Evolutionary conservation across 1,284 basidiomycete species (phyloP).

Genomic region (Cryptococcus sp.): DNA sequence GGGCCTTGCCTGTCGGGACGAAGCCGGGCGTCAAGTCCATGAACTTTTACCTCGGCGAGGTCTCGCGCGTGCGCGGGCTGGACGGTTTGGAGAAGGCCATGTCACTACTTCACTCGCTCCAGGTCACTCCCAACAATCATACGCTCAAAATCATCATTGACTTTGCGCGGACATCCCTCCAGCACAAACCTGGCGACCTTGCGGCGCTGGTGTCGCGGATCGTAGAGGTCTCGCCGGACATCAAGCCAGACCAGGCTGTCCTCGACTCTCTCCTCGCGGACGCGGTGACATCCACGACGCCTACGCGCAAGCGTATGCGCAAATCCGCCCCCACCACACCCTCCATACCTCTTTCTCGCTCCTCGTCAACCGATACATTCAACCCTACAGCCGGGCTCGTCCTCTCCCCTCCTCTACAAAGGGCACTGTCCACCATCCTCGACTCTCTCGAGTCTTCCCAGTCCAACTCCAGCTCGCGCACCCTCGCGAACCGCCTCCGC

Average conservation of each 20-base stretch:
- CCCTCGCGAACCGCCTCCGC: slow-evolving; percentile 30
- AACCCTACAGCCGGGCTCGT: slow-evolving; percentile 14
- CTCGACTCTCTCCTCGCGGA: slow-evolving; percentile 24
- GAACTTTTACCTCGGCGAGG: slow-evolving; percentile 9
- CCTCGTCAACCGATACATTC: background rate
- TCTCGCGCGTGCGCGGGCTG: slow-evolving; percentile 7
- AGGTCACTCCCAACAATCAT: slow-evolving; percentile 26
- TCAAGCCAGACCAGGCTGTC: slow-evolving; percentile 25
- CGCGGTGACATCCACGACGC: slow-evolving; percentile 11
- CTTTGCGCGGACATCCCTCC: slow-evolving; percentile 18
- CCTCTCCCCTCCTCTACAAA: slow-evolving; percentile 4
- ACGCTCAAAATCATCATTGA: slow-evolving; percentile 32
- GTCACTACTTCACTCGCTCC: slow-evolving; percentile 2
- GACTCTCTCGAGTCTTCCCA: slow-evolving; percentile 12
- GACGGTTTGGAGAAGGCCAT: slow-evolving; percentile 7
- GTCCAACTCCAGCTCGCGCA: slow-evolving; percentile 10
- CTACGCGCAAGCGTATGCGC: background rate
- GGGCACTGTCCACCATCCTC: slow-evolving; percentile 11
- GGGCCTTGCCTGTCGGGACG: slow-evolving; percentile 10
- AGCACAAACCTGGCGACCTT: slow-evolving; percentile 20
- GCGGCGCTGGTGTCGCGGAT: slow-evolving; percentile 24
- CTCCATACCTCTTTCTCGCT: background rate
- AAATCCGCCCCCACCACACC: background rate
- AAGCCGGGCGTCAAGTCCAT: slow-evolving; percentile 8
- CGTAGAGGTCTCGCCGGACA: slow-evolving; percentile 11